Evolutionary conservation across 495 filamentous ascomycete species (phyloP).

Genomic region (Penicillium samsonianum): DNA sequence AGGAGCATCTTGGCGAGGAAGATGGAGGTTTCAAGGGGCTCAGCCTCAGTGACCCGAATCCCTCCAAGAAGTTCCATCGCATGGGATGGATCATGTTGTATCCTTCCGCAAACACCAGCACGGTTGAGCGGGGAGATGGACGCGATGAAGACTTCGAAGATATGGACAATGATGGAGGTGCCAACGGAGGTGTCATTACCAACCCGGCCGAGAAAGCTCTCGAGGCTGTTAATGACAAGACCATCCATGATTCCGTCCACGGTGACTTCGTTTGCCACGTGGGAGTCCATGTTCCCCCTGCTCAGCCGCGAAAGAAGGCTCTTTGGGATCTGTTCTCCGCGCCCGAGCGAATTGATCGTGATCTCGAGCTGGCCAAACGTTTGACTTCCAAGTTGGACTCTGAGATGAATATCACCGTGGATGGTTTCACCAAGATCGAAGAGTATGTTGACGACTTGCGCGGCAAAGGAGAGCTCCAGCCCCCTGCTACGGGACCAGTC

Average conservation of each 20-base stretch:
- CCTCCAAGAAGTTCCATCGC: slow-evolving; percentile 91
- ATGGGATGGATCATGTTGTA: slow-evolving; percentile 99
- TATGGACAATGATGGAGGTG: slow-evolving; percentile 41
- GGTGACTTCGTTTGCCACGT: slow-evolving; percentile 98
- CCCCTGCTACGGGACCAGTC: slow-evolving; percentile 58
- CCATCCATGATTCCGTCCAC: slow-evolving; percentile 85
- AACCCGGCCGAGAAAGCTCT: slow-evolving; percentile 80
- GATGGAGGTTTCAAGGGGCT: slow-evolving; percentile 89
- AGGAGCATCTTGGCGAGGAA: slow-evolving; percentile 82
- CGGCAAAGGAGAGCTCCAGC: slow-evolving; percentile 70
- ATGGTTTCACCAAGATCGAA: slow-evolving; percentile 77
- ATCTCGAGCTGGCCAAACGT: slow-evolving; percentile 74
- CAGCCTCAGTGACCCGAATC: slow-evolving; percentile 93
- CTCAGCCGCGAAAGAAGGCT: slow-evolving; percentile 88
- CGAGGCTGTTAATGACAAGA: slow-evolving; percentile 92
- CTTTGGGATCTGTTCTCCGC: slow-evolving; percentile 95
- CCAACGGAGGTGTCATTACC: slow-evolving; percentile 24
- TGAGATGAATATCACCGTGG: slow-evolving; percentile 66
- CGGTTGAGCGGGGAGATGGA: slow-evolving; percentile 59
- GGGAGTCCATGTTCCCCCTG: slow-evolving; percentile 87
- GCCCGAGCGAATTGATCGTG: slow-evolving; percentile 82
- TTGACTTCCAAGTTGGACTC: slow-evolving; percentile 77
- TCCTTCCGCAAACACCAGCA: slow-evolving; percentile 64
- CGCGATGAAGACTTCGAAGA: slow-evolving; percentile 66
- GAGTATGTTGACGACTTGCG: slow-evolving; percentile 80